Evolutionary conservation across 805 yeast genomes (phyloP).

Genomic region (Yarrowia yakushimensis): DNA sequence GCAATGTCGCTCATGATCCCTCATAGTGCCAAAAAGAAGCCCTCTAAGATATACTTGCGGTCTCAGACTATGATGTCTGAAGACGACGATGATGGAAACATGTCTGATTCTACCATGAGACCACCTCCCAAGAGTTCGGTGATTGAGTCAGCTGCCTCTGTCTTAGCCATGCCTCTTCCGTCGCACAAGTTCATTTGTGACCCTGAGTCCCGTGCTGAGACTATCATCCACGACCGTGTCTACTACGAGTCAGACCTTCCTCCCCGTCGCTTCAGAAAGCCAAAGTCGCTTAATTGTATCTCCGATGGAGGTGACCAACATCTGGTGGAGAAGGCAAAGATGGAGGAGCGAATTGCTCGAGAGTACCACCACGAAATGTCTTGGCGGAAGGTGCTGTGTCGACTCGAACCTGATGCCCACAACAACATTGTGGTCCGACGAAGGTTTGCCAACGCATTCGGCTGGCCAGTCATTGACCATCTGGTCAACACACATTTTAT

Average conservation of each 20-base stretch:
- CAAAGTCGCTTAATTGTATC: constrained; percentile 23
- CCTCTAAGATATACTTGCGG: constrained; percentile 7
- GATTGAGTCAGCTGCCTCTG: constrained; percentile 70
- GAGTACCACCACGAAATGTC: constrained; percentile 78
- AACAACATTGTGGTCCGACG: constrained; percentile 88
- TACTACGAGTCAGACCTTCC: constrained; percentile 69
- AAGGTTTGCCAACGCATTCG: constrained; percentile 86
- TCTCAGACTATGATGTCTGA: constrained; percentile 6
- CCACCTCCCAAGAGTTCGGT: constrained; percentile 57
- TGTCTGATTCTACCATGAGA: not conserved
- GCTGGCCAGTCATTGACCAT: constrained; percentile 91
- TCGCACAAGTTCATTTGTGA: constrained; percentile 60
- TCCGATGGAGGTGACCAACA: constrained; percentile 8
- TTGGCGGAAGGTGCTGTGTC: constrained; percentile 90
- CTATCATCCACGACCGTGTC: constrained; percentile 77
- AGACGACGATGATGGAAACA: not conserved
- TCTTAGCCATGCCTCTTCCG: constrained; percentile 79
- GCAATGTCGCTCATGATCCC: constrained; percentile 23
- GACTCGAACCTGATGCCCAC: constrained; percentile 88
- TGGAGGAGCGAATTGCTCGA: constrained; percentile 81
- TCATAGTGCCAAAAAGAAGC: not conserved
- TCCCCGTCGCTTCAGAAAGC: constrained; percentile 41
- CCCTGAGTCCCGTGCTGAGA: constrained; percentile 60
- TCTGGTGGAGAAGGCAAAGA: constrained; percentile 39
- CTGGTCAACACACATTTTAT: constrained; percentile 62